phyloP scores from a whole-genome alignment of 225 moss, liverwort and hornwort species.

The Neckera pumila region DNA sequence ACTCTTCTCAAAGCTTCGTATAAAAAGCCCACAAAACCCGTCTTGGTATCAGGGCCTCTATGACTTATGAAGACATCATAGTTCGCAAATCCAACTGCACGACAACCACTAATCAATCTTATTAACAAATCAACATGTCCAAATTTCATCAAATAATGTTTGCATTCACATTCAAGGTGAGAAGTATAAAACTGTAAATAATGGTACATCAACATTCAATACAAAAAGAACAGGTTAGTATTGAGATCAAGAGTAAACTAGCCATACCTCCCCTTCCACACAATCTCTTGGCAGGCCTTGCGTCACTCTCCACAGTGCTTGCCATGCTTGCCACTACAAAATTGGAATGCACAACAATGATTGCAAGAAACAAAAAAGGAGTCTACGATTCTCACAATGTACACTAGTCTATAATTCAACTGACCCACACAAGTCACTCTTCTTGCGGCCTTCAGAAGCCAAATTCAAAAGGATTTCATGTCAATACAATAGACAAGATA shows the following conservation, averaged over 20 bases:
- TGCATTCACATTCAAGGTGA: too few species aligned
- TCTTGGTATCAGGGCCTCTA: too few species aligned
- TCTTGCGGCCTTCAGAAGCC: background rate
- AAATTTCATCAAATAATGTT: too few species aligned
- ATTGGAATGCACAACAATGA: background rate
- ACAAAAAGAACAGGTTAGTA: background rate
- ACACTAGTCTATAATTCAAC: background rate
- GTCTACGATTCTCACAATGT: rapidly evolving
- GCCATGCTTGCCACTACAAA: background rate
- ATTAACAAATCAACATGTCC: background rate
- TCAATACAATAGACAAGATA: background rate
- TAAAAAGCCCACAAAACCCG: too few species aligned
- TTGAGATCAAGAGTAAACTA: background rate
- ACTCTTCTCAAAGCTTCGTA: too few species aligned
- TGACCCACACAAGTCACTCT: too few species aligned
- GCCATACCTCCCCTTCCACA: background rate
- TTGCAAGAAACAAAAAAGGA: background rate
- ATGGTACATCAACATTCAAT: background rate
- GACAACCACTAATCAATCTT: too few species aligned
- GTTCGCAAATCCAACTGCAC: too few species aligned
- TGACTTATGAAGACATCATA: too few species aligned
- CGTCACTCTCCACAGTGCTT: background rate
- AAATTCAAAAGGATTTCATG: background rate
- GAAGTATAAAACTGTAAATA: rapidly evolving
- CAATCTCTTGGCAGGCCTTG: background rate